Conservation (phyloP, 2,329 filamentous ascomycete species). For the Penicillium sp. region DNA sequence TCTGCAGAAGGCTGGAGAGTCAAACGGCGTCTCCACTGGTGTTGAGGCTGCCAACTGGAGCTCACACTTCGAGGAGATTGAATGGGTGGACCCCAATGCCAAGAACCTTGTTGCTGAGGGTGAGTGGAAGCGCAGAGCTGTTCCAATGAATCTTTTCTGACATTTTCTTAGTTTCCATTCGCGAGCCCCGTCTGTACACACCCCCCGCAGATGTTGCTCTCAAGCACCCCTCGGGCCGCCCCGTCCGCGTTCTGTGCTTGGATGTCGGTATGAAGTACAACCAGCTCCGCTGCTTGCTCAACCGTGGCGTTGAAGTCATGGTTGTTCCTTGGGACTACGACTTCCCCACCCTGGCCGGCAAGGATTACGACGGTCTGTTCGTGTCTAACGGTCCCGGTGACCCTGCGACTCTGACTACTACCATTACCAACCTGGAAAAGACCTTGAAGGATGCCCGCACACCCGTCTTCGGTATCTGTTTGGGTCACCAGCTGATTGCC, state of each 20-base stretch:
- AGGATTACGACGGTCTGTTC: conserved; percentile 94
- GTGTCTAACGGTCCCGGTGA: conserved; percentile 97
- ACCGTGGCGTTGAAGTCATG: conserved; percentile 87
- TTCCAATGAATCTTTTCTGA: conserved; percentile 31
- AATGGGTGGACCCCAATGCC: conserved; percentile 89
- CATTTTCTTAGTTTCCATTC: conserved; percentile 72
- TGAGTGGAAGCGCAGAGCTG: conserved; percentile 53
- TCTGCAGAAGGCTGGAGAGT: conserved; percentile 61
- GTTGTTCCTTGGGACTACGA: conserved; percentile 97
- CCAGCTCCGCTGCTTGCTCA: conserved; percentile 89
- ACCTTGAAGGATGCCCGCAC: conserved; percentile 77
- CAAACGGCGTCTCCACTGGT: conserved; percentile 42
- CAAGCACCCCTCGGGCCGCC: conserved; percentile 83
- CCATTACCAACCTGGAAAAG: conserved; percentile 74
- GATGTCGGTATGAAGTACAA: conserved; percentile 99
- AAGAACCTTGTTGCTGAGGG: conserved; percentile 93
- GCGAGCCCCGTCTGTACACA: conserved; percentile 80
- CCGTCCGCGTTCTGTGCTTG: conserved; percentile 84
- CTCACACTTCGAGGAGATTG: conserved; percentile 71
- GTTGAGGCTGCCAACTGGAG: conserved; percentile 50
- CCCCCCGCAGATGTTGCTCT: conserved; percentile 70
- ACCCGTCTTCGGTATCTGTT: conserved; percentile 93
- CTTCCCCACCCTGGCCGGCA: conserved; percentile 72
- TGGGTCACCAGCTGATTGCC: conserved; percentile 91
- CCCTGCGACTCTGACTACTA: conserved; percentile 76